Conservation (phyloP, 169 alveolate species). For the Perkinsus olseni region DNA sequence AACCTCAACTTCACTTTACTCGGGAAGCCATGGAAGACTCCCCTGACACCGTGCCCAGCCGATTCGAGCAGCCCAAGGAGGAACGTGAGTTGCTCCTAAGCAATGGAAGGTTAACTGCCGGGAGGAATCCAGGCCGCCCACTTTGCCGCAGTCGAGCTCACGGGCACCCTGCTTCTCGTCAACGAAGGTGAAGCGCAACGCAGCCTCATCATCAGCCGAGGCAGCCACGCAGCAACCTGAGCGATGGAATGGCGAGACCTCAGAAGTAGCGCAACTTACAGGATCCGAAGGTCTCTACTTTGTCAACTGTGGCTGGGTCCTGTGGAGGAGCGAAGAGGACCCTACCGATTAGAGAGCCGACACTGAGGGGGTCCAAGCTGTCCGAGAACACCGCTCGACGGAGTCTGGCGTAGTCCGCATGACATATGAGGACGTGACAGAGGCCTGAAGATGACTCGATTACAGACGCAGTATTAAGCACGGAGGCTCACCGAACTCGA, state of each 20-base stretch:
- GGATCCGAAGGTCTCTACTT: not conserved
- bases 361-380: not conserved
- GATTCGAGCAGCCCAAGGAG: not conserved
- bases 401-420: not conserved
- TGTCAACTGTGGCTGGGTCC: not conserved
- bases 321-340: not conserved
- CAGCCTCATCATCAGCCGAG: not conserved
- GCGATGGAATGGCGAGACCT: not conserved
- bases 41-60: not conserved
- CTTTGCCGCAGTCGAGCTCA: not conserved
- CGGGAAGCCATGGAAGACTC: not conserved
- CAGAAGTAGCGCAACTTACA: not conserved
- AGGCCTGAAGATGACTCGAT: not conserved
- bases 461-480: constrained; percentile 6
- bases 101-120: not conserved
- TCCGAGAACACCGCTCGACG: not conserved
- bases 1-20: not conserved
- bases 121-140: not conserved
- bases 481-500: constrained; percentile 7
- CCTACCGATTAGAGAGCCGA: not conserved
- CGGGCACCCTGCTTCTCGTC: not conserved
- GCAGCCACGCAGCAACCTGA: not conserved
- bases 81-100: not conserved
- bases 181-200: not conserved
- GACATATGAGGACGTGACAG: not conserved